Base-by-base conservation (phyloP, 1,284 basidiomycete species). In the Austroboletus niveus region DNA sequence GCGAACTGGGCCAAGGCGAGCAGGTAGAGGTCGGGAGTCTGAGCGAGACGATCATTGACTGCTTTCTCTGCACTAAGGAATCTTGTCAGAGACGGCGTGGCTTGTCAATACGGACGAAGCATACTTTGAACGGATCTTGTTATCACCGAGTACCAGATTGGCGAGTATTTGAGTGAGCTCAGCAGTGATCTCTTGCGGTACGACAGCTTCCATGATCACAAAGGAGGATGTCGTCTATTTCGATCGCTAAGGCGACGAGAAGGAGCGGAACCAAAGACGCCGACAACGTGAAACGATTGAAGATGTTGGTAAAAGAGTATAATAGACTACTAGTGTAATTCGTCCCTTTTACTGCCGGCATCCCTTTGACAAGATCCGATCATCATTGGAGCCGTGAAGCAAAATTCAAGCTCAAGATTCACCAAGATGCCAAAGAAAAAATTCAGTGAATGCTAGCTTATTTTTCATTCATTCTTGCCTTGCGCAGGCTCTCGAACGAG, bases 161-260 rank as follows among this genome's bases (percentile, higher is more conserved):
- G 87, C 85, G 36, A 91, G 79, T 56, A 90, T 89, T 68, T 91
- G 88, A 1, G 85, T 89, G 58, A 90, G 76, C 63, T 89, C 86
- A 7, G 74, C 70, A 9, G 82, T 82, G 45, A 89, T 85, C 65
- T 87, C 80, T 48, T 79, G 74, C 0, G 85, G 82, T 20, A 80
- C 77, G 48, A 74, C 70, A 17, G 71, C 58, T 49, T 79, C 77
- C 75, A 78, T 77, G 61, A 32, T 42, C 17, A 39, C n/a, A 20
- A 39, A 3, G 11, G n/a, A 36, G 14, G 30, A 30, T 41, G 27
- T 29, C 8, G 27, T 29, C 27, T 29, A 29, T 45, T 24, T 44
- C 29, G 45, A 52, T 59, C 32, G 46, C 27, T 24, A 44, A 38
- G 36, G 48, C 38, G 48, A 31, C 24, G 11, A 40, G 20, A 46